These are phyloP conservation scores for Marasmius sp. DNA, from an alignment of 1,284 basidiomycete genomes.

Conservation along the genomic window DNA sequence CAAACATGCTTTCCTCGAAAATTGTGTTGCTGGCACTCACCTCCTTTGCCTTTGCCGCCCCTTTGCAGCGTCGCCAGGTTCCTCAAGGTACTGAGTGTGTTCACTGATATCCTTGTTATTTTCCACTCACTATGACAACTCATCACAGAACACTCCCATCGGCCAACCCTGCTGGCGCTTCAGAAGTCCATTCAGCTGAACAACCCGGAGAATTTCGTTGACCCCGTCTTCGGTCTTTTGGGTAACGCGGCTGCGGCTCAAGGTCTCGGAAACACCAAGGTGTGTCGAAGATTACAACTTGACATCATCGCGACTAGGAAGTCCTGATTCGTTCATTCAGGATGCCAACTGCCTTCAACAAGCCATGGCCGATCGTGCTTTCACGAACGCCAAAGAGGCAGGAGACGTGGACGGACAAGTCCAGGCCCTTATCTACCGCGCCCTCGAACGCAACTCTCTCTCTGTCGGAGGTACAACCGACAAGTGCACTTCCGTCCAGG, in stretches of 20 bases:
- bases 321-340: conserved; percentile 25
- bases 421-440: conserved; percentile 62
- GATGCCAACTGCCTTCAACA: conserved; percentile 67
- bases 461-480: conserved; percentile 50
- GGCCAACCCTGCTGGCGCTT: conserved; percentile 53
- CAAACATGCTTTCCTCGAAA: conserved; percentile 45
- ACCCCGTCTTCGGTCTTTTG: conserved; percentile 66
- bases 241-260: conserved; percentile 59
- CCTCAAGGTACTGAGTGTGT: conserved; percentile 51
- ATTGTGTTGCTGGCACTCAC: conserved; percentile 38
- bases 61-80: conserved; percentile 49
- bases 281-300: conserved; percentile 22
- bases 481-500: conserved; percentile 53
- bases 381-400: conserved; percentile 69
- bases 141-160: conserved; percentile 63
- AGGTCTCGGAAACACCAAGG: conserved; percentile 55
- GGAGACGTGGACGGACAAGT: conserved; percentile 58
- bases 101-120: conserved; percentile 3
- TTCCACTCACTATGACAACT: background rate
- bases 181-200: conserved; percentile 45
- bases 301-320: background rate
- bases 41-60: conserved; percentile 35
- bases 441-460: conserved; percentile 68
- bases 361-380: conserved; percentile 64
- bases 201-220: conserved; percentile 60